Conservation (phyloP, 1,284 basidiomycete genomes). For the Takashimella tepidaria region DNA sequence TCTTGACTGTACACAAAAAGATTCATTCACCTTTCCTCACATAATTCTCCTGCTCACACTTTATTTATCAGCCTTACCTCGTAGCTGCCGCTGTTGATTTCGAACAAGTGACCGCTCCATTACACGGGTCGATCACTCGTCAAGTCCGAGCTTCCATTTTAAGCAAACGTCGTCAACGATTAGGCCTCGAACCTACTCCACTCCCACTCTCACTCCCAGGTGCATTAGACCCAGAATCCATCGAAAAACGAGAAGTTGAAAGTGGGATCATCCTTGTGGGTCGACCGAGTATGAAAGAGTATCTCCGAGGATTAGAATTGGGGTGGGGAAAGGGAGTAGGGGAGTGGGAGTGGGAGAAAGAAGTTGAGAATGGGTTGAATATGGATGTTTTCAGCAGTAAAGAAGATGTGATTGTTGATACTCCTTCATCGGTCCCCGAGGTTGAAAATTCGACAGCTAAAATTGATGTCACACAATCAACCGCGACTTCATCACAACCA, state of each 20-base stretch:
- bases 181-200: conserved; percentile 56
- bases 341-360: conserved; percentile 68
- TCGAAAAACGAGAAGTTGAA: conserved; percentile 61
- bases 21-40: no score
- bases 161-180: conserved; percentile 47
- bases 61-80: conserved; percentile 68
- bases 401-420: conserved; percentile 73
- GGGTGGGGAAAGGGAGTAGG: conserved; percentile 79
- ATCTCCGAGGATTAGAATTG: conserved; percentile 73
- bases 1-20: not conserved
- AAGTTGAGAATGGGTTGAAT: conserved; percentile 62
- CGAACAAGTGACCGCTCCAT: conserved; percentile 71
- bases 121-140: conserved; percentile 71
- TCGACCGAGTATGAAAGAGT: conserved; percentile 89
- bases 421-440: conserved; percentile 12
- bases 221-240: conserved; percentile 56
- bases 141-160: conserved; percentile 56
- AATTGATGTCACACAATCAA: no score
- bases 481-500: conserved; percentile 3
- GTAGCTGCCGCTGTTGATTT: conserved; percentile 93
- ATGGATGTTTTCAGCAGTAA: conserved; percentile 54
- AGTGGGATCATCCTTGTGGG: conserved; percentile 87
- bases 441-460: no score
- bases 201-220: conserved; percentile 56
- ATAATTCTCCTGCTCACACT: no score